Conservation (phyloP, 2,329 filamentous ascomycete species). For the Dactylellina parvicollis region DNA sequence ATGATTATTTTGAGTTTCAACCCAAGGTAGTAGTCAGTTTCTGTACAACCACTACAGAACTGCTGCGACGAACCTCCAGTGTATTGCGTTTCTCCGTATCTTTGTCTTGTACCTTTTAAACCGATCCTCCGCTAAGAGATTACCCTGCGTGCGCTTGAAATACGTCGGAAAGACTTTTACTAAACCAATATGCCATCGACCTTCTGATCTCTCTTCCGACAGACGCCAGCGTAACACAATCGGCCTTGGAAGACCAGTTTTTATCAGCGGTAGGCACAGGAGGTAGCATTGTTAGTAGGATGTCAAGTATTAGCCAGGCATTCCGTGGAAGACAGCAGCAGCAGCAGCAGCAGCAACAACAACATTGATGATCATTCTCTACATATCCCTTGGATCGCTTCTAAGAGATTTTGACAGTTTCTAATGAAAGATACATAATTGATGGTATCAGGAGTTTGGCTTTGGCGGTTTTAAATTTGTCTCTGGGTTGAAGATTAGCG, state of each 20-base stretch:
- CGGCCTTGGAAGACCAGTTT: constrained; percentile 79
- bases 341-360: not conserved
- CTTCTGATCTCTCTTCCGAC: constrained; percentile 46
- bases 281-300: constrained; percentile 68
- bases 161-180: constrained; percentile 46
- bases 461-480: too few relatives aligned
- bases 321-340: constrained; percentile 36
- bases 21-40: not conserved
- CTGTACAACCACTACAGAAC: not conserved
- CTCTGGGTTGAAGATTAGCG: too few relatives aligned
- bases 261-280: constrained; percentile 76
- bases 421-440: too few relatives aligned
- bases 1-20: not conserved
- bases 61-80: not conserved
- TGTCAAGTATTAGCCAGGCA: constrained; percentile 75
- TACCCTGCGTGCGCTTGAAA: constrained; percentile 35
- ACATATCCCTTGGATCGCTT: too few relatives aligned
- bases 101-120: constrained; percentile 31
- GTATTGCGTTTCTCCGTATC: not conserved
- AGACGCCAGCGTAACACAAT: constrained; percentile 84
- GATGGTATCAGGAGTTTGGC: too few relatives aligned
- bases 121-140: constrained; percentile 50
- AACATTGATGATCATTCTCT: too few relatives aligned
- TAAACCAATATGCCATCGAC: constrained; percentile 42
- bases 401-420: too few relatives aligned